A percentile compares a stretch with the other conserved stretches of the same genome.
These are phyloP conservation scores for Nakazawaea siamensis DNA, from an alignment of 805 yeast species.

Conservation along the genomic window DNA sequence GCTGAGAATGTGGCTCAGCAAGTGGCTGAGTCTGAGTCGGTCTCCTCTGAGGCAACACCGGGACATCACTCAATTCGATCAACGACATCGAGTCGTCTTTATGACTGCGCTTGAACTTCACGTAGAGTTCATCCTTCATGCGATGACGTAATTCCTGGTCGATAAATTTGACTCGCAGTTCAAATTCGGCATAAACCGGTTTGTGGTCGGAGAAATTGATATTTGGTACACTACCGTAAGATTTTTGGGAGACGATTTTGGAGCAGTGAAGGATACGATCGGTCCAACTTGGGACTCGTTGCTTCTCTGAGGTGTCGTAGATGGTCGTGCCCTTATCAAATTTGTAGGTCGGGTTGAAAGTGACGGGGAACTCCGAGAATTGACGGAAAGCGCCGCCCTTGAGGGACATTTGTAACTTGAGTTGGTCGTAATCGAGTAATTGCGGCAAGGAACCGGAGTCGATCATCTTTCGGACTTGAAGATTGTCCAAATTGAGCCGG, in stretches of 20 bases:
- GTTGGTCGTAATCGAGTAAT: conserved; percentile 69
- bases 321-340: conserved; percentile 77
- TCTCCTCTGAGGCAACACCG: background rate
- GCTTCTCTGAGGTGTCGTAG: conserved; percentile 88
- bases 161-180: conserved; percentile 56
- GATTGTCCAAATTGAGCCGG: conserved; percentile 66
- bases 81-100: conserved; percentile 12
- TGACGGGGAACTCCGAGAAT: conserved; percentile 73
- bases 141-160: conserved; percentile 53
- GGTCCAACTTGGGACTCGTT: conserved; percentile 96
- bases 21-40: background rate
- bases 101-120: conserved; percentile 34
- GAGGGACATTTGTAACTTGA: conserved; percentile 59
- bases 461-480: conserved; percentile 44
- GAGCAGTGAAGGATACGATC: conserved; percentile 69
- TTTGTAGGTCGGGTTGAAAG: conserved; percentile 88
- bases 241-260: conserved; percentile 45
- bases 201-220: conserved; percentile 78
- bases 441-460: background rate
- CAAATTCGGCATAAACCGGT: conserved; percentile 82
- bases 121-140: conserved; percentile 52
- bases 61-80: conserved; percentile 24
- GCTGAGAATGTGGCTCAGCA: conserved; percentile 1
- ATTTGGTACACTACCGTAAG: conserved; percentile 57
- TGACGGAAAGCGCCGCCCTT: conserved; percentile 70